These are phyloP conservation scores for Corinectria fuckeliana DNA, from an alignment of 2,329 filamentous ascomycete species.

Conservation along the genomic window DNA sequence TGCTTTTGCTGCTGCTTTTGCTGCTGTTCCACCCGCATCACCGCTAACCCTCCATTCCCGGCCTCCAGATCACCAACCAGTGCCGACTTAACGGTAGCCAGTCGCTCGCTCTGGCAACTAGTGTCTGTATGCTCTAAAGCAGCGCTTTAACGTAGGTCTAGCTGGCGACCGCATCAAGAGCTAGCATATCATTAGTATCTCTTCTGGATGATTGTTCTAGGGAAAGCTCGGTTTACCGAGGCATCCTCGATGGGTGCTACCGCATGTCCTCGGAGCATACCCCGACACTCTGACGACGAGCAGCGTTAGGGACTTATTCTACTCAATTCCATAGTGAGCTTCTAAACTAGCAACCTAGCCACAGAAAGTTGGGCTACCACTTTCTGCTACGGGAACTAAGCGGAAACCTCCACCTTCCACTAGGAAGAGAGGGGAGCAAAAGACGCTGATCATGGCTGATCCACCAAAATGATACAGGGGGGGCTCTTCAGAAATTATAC, in stretches of 20 bases:
- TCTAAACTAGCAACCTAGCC: background rate
- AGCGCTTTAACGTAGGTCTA: too few relatives aligned
- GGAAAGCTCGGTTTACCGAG: background rate
- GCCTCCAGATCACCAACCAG: background rate
- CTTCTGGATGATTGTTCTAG: background rate
- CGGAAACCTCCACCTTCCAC: background rate
- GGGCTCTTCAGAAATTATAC: background rate
- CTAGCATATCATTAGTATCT: background rate
- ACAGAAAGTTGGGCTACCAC: too few relatives aligned
- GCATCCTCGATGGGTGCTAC: background rate
- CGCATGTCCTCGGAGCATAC: background rate
- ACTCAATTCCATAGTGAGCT: background rate
- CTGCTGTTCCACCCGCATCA: slow-evolving; percentile 3
- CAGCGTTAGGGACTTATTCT: background rate
- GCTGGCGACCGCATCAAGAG: background rate
- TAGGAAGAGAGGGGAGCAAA: background rate
- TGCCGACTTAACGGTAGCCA: background rate
- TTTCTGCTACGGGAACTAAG: background rate
- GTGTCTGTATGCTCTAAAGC: background rate
- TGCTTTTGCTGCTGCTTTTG: slow-evolving; percentile 18
- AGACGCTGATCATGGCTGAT: background rate
- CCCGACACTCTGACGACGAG: background rate
- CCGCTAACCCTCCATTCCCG: background rate
- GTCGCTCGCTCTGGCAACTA: background rate
- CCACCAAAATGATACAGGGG: background rate